A percentile compares a stretch with the other conserved stretches of the same genome.
Evolutionary conservation across 345 rosid species (phyloP).

Genomic region (Acer yangbiense): DNA sequence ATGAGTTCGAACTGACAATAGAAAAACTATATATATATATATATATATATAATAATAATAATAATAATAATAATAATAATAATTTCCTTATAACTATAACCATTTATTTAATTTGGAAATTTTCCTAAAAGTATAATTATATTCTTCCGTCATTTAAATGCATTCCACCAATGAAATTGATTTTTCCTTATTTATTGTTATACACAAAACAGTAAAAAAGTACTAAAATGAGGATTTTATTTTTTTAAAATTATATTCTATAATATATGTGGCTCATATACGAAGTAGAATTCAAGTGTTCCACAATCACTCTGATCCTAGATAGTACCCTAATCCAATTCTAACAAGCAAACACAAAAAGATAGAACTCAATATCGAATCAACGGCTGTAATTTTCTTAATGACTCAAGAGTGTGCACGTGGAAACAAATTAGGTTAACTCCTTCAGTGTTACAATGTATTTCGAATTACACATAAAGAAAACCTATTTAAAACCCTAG

Average conservation of each 20-base stretch:
- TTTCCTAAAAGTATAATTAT: too few species aligned
- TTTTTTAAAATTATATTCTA: too few species aligned
- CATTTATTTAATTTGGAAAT: too few species aligned
- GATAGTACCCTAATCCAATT: background rate
- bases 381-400: background rate
- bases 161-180: too few species aligned
- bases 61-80: too few species aligned
- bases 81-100: background rate
- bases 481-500: conserved; percentile 10
- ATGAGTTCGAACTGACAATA: too few species aligned
- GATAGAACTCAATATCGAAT: background rate
- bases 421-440: background rate
- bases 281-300: background rate
- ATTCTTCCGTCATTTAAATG: too few species aligned
- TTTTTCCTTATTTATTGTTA: background rate
- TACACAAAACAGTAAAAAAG: background rate
- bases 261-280: too few species aligned
- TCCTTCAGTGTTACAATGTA: background rate
- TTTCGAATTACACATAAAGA: background rate
- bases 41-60: too few species aligned
- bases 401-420: background rate
- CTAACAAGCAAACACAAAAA: background rate
- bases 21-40: too few species aligned
- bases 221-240: background rate
- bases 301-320: background rate